Percentiles rank a stretch among this genome's conserved stretches.
Evolutionary conservation across 805 yeast species (phyloP).

Genomic region (Brettanomyces bruxellensis): DNA sequence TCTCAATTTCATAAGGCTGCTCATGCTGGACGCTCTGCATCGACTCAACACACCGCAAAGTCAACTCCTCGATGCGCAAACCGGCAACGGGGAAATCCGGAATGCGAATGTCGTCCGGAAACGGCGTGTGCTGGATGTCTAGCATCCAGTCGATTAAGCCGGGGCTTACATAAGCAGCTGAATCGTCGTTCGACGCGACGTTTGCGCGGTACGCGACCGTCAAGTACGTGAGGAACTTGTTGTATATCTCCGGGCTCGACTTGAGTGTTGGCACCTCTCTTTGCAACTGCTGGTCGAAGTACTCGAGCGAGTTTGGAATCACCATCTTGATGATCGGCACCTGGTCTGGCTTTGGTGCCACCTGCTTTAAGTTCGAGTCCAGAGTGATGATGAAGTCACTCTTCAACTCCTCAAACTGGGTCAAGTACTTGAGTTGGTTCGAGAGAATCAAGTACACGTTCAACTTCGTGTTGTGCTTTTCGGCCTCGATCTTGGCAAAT

Average conservation of each 20-base stretch:
- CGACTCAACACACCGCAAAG: conserved; percentile 11
- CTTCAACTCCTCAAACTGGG: conserved; percentile 25
- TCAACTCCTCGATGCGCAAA: conserved; percentile 5
- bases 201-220: conserved; percentile 11
- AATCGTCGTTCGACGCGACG: conserved; percentile 6
- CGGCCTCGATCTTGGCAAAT: conserved; percentile 10
- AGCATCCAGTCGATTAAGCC: conserved; percentile 23
- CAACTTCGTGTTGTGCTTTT: conserved; percentile 13
- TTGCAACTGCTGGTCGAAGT: conserved; percentile 21
- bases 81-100: conserved; percentile 6
- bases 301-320: conserved; percentile 36
- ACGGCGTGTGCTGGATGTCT: conserved; percentile 10
- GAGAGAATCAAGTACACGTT: conserved; percentile 36
- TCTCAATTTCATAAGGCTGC: conserved; percentile 6
- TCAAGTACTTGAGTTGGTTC: conserved; percentile 31
- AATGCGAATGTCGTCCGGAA: conserved; percentile 10
- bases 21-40: conserved; percentile 11
- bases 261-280: conserved; percentile 3
- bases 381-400: conserved; percentile 40
- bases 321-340: conserved; percentile 40
- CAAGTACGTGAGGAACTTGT: conserved; percentile 12
- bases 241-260: conserved; percentile 7
- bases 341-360: conserved; percentile 6
- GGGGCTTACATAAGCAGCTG: conserved; percentile 6
- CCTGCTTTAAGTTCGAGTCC: conserved; percentile 27